Evolutionary conservation across 495 filamentous ascomycete genomes (phyloP).

Genomic region (Achaetomiella virescens): DNA sequence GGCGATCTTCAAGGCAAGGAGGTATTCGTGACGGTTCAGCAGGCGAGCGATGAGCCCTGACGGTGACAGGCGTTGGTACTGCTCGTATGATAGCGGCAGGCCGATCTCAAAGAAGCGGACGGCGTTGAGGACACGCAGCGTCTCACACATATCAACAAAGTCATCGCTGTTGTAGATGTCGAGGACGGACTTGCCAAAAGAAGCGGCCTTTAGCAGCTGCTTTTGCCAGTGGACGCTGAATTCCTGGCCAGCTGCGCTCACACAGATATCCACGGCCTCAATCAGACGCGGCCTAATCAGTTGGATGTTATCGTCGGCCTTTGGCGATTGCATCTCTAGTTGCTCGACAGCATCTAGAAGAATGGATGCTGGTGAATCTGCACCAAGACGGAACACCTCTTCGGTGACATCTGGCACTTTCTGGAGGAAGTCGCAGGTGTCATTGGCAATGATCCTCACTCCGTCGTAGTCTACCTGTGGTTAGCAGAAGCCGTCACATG

Average conservation of each 20-base stretch:
- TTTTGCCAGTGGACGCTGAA: constrained; percentile 91
- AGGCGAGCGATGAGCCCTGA: constrained; percentile 80
- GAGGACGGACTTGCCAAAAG: constrained; percentile 92
- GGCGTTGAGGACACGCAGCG: constrained; percentile 84
- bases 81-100: constrained; percentile 84
- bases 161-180: constrained; percentile 96
- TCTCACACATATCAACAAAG: constrained; percentile 98
- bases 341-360: constrained; percentile 88
- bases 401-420: constrained; percentile 85
- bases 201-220: constrained; percentile 86
- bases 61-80: constrained; percentile 78
- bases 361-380: constrained; percentile 73
- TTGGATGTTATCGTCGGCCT: constrained; percentile 95
- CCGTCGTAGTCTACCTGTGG: constrained; percentile 70
- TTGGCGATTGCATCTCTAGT: constrained; percentile 87
- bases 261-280: constrained; percentile 87
- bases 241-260: constrained; percentile 86
- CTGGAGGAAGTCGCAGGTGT: constrained; percentile 91
- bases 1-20: constrained; percentile 83
- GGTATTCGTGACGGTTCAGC: constrained; percentile 82
- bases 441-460: constrained; percentile 78
- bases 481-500: constrained; percentile 40
- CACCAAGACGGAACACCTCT: constrained; percentile 81
- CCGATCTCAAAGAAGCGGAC: constrained; percentile 87
- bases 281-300: constrained; percentile 79